Evolutionary conservation across 2,329 filamentous ascomycete genomes (phyloP).

Genomic region (Sclerotinia subarctica): DNA sequence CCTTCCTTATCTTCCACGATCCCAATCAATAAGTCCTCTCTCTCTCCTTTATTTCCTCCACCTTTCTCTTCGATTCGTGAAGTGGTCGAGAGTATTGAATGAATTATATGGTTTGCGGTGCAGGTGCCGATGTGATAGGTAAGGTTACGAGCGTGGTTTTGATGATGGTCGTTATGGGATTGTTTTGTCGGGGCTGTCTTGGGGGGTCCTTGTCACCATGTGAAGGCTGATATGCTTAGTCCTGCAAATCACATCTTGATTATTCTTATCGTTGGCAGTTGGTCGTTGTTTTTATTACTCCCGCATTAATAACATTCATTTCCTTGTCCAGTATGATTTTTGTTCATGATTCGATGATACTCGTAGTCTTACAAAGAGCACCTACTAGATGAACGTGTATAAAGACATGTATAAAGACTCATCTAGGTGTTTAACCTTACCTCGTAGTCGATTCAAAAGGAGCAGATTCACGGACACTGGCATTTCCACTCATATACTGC

Average conservation of each 20-base stretch:
- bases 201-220: slow-evolving; percentile 4
- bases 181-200: not conserved
- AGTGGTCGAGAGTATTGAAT: not conserved
- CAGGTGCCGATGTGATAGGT: not conserved
- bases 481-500: not conserved
- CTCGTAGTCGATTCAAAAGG: not conserved
- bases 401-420: too few relatives aligned
- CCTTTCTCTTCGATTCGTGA: not conserved
- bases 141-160: not conserved
- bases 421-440: too few relatives aligned
- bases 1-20: not conserved
- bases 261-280: not conserved
- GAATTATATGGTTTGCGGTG: not conserved
- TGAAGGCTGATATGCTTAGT: not conserved
- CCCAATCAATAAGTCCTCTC: not conserved
- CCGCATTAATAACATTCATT: too few relatives aligned
- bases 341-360: too few relatives aligned
- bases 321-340: not conserved
- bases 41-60: not conserved
- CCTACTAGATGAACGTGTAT: not conserved
- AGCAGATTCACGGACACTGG: not conserved
- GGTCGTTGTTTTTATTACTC: too few relatives aligned
- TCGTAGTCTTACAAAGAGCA: not conserved
- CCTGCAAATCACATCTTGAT: not conserved
- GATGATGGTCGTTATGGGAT: not conserved